Percentiles rank a stretch among this genome's conserved stretches.
These are phyloP conservation scores for Moelleriella libera DNA, from an alignment of 2,329 filamentous ascomycete species.

Conservation along the genomic window DNA sequence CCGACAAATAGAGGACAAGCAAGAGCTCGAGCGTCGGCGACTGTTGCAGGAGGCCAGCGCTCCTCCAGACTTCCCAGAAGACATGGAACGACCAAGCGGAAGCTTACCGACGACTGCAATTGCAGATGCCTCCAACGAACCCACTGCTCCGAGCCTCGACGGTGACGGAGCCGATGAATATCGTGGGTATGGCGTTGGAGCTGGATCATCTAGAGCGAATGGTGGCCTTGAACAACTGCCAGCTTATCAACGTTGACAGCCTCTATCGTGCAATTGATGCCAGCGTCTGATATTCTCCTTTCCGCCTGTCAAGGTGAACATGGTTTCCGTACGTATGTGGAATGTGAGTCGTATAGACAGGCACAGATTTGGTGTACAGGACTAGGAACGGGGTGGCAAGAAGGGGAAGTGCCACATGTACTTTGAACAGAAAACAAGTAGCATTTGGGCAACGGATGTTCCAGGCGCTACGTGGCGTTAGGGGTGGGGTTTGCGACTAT, in stretches of 20 bases:
- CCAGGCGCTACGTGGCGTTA: too few species aligned
- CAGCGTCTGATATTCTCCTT: too few species aligned
- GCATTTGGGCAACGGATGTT: too few species aligned
- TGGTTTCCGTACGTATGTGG: too few species aligned
- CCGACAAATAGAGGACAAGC: constrained; percentile 52
- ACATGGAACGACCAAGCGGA: constrained; percentile 25
- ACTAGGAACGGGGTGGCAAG: too few species aligned
- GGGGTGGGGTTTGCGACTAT: too few species aligned
- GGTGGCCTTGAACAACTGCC: constrained; percentile 18
- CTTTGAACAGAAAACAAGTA: too few species aligned
- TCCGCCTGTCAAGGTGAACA: too few species aligned
- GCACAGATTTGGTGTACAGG: too few species aligned
- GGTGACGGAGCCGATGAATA: constrained; percentile 38
- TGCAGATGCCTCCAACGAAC: constrained; percentile 12
- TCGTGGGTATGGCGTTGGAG: constrained; percentile 11
- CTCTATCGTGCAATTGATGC: too few species aligned
- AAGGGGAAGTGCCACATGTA: too few species aligned
- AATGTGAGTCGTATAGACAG: too few species aligned
- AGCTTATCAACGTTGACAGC: constrained; percentile 22
- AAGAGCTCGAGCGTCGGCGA: constrained; percentile 55
- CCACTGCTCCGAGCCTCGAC: constrained; percentile 43
- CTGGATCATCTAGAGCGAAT: constrained; percentile 9
- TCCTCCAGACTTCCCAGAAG: constrained; percentile 42
- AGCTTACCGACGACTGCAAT: constrained; percentile 14
- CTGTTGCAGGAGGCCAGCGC: constrained; percentile 51